These are phyloP conservation scores for Oehlia diaphana DNA, from an alignment of 192 early-diverging fungal genomes.

Conservation along the genomic window DNA sequence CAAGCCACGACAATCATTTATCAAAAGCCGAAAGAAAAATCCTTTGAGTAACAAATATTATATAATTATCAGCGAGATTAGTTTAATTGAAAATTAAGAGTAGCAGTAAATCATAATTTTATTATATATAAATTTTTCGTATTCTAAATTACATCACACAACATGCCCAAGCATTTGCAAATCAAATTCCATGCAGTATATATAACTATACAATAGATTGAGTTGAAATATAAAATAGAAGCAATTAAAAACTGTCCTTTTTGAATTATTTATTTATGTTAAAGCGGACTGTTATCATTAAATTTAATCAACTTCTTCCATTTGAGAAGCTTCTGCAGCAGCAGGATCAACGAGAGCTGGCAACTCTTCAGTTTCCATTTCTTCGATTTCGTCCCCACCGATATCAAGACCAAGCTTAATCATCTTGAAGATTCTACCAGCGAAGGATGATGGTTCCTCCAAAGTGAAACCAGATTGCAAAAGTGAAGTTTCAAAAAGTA, in stretches of 20 bases:
- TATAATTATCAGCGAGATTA: too few species aligned
- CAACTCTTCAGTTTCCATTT: conserved; percentile 14
- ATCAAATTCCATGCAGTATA: too few species aligned
- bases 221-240: neutral
- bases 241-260: neutral
- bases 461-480: conserved; percentile 97
- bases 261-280: too few species aligned
- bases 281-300: neutral
- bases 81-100: too few species aligned
- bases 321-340: conserved; percentile 21
- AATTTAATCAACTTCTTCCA: conserved; percentile 28
- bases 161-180: too few species aligned
- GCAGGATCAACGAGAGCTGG: neutral
- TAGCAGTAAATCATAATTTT: too few species aligned
- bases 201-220: too few species aligned
- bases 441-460: conserved; percentile 92
- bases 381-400: conserved; percentile 70
- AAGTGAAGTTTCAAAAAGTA: conserved; percentile 94
- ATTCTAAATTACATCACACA: too few species aligned
- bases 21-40: too few species aligned
- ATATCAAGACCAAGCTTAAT: conserved; percentile 97
- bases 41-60: too few species aligned
- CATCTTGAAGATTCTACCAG: conserved; percentile 98
- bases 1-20: too few species aligned
- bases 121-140: too few species aligned